A percentile compares a stretch with the other conserved stretches of the same genome.
Evolutionary conservation across 2,329 filamentous ascomycete genomes (phyloP).

Genomic region (Cladophialophora immunda): DNA sequence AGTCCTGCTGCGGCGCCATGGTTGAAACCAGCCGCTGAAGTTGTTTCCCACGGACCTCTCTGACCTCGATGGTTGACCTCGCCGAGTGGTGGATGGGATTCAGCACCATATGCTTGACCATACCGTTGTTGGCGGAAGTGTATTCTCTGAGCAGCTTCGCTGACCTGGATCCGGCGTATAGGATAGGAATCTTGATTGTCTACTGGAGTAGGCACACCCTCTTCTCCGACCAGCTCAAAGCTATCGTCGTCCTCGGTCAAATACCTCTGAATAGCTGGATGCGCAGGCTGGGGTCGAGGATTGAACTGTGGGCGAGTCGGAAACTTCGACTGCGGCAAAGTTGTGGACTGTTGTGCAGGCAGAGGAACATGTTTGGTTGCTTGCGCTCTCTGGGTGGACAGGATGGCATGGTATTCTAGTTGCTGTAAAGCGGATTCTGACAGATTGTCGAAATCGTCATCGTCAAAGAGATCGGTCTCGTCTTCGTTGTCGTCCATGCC

Average conservation of each 20-base stretch:
- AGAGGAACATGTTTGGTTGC: conserved; percentile 10
- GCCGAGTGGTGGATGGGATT: not conserved
- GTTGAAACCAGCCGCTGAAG: conserved; percentile 11
- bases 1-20: conserved; percentile 22
- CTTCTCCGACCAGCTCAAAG: conserved; percentile 53
- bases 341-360: conserved; percentile 13
- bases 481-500: conserved; percentile 58
- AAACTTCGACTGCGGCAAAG: conserved; percentile 18
- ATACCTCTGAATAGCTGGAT: conserved; percentile 28
- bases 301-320: conserved; percentile 27
- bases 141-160: conserved; percentile 40
- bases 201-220: conserved; percentile 40
- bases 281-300: conserved; percentile 14
- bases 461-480: conserved; percentile 55
- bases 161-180: conserved; percentile 19
- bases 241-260: conserved; percentile 49
- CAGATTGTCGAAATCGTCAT: conserved; percentile 56
- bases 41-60: not conserved
- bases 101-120: conserved; percentile 28
- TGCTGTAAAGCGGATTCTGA: conserved; percentile 53
- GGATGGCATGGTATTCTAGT: conserved; percentile 56
- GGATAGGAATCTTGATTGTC: conserved; percentile 39
- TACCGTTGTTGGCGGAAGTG: conserved; percentile 41
- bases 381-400: conserved; percentile 50
- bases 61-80: conserved; percentile 10